phyloP scores from a whole-genome alignment of 805 yeast genomes.

The Komagataella pastoris region DNA sequence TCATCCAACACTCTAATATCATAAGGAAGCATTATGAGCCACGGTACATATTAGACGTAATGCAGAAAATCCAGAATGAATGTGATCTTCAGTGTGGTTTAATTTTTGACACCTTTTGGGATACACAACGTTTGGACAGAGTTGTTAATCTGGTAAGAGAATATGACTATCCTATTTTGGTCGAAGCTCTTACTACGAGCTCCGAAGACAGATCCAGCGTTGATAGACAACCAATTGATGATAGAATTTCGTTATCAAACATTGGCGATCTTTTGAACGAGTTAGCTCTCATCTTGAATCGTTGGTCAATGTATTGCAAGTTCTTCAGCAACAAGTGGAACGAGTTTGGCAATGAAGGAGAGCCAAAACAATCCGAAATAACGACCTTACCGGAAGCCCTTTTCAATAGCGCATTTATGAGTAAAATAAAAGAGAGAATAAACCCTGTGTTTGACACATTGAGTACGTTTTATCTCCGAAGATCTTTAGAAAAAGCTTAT shows the following conservation, averaged over 20 bases:
- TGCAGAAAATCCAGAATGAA: constrained; percentile 69
- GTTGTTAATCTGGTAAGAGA: constrained; percentile 37
- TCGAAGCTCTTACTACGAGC: constrained; percentile 9
- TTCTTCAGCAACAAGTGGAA: constrained; percentile 63
- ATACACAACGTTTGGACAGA: constrained; percentile 47
- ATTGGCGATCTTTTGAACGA: constrained; percentile 61
- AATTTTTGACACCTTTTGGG: constrained; percentile 77
- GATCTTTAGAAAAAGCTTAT: constrained; percentile 73
- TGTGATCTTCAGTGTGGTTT: constrained; percentile 89
- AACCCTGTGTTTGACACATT: constrained; percentile 53
- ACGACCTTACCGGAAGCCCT: constrained; percentile 35
- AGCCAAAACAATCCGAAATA: neutral
- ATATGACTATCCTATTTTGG: constrained; percentile 39
- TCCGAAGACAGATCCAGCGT: constrained; percentile 4
- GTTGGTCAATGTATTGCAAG: constrained; percentile 73
- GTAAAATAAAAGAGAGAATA: constrained; percentile 37
- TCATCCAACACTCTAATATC: constrained; percentile 75
- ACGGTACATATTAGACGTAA: constrained; percentile 47
- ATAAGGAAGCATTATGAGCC: constrained; percentile 65
- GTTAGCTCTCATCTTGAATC: constrained; percentile 61
- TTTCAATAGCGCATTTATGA: constrained; percentile 36
- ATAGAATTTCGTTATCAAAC: constrained; percentile 37
- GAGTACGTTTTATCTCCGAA: constrained; percentile 52
- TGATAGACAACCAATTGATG: constrained; percentile 9
- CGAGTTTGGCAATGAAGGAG: constrained; percentile 19